Evolutionary conservation across 805 yeast species (phyloP), one percentile per base, ranked within the genome.

Genomic region (Candida suzukii): DNA sequence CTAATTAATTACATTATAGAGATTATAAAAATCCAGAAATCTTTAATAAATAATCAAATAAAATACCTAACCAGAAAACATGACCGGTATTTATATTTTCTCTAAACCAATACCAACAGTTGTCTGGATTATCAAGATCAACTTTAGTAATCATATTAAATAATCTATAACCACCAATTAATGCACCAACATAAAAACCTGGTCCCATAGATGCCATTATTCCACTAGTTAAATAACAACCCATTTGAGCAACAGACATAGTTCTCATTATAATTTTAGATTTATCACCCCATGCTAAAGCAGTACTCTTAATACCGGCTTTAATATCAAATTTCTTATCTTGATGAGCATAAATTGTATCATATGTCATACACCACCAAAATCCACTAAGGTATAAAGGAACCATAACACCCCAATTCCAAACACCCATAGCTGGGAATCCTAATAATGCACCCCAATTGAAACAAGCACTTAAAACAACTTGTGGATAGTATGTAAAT

Each of bases 331-430:
- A 93, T 40, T 61, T 64, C 64, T 93, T 93, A 63, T 93, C 99
- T 65, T 93, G 99, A 58, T 93, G 99, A 1, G 99, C 99, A 60
- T 93, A 93, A 31, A 93, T 77, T 2, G 99, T 88, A 61, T 93
- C 99, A 63, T 93, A 93, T 40, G 81, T 80, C 90, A 93, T 86
- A 50, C 95, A 82, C 99, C 99, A 93, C 41, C 82, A 70, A 56
- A 80, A 83, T 36, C 88, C 80, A 16, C 95, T 77, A 3, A 78
- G 58, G 53, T 82, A 87, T 38, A 93, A 66, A 0, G 96, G 87
- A 3, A 76, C 65, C 78, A 90, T 90, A 4, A 88, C 83, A 10
- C 78, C 64, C 68, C 77, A 71, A 52, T 83, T 75, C 74, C 91
- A 74, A 3, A 91, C 77, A 0, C 95, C 95, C 78, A 93, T 86